Base-by-base conservation (phyloP, 768 basidiomycete species). In the Sarcomyxa edulis region DNA sequence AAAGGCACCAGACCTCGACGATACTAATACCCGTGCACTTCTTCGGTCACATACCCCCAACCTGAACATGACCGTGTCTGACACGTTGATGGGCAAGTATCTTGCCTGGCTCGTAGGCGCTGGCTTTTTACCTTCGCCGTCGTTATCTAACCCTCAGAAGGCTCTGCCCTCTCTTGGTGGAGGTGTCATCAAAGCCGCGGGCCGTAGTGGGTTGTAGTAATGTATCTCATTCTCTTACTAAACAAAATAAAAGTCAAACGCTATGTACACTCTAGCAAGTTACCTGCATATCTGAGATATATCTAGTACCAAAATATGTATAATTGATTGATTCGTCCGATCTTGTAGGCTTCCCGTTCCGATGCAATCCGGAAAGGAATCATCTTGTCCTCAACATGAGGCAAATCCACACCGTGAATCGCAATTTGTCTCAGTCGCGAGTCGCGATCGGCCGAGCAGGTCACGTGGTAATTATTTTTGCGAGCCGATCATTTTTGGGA, bases 81-180 rank as follows among this genome's bases (percentile, higher is more conserved):
- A 82, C 21, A 66, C 66, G 15, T 60, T 93, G 35, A 78, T 96
- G 71, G 94, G 92, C 1, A 64, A 77, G 49, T 99, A 99, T 59
- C 62, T 99, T 12, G 78, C 92, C 6, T 99, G 96, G 96, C 71
- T 98, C 14, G 73, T 97, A 27, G 75, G 74, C 3, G 91, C 85
- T 4, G 85, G 66, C 5, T 98, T 97, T 68, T 65, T 99, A 35
- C 75, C 78, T 5, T 49, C 66, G 5, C 80, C 88, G 4, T 57
- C 65, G 7, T 43, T 51, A 7, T 26, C 48, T 2, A 49, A 50
- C 3, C 60, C 69, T 20, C 56, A 59, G 37, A 76, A 71, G 52
- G 39, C 48, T 6, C 55, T 87, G 19, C 84, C 85, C 4, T 50
- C 53, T 36, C 50, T 86, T 39, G 54, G 39, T 1, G 32, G 50